Conservation (phyloP, 2,329 filamentous ascomycete species). For the Trichoderma pleuroti region DNA sequence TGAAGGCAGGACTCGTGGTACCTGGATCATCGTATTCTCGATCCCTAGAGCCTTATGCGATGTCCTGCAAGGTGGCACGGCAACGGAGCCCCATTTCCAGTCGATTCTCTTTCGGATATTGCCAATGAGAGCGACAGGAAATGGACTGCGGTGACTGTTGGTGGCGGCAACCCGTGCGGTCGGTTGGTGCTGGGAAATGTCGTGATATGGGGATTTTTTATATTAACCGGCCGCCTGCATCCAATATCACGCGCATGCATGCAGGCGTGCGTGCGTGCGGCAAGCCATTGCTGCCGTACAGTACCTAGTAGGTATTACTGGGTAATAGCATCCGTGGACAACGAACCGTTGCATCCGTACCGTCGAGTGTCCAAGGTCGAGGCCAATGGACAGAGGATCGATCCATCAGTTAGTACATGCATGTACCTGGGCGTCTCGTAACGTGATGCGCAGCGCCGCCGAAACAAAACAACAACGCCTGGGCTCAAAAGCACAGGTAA, state of each 20-base stretch:
- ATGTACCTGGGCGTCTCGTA: not conserved
- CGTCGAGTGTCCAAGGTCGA: not conserved
- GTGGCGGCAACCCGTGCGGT: not conserved
- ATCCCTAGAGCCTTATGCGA: not conserved
- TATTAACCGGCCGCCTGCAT: not conserved
- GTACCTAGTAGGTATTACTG: too few relatives aligned
- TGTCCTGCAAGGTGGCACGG: not conserved
- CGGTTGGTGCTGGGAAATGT: not conserved
- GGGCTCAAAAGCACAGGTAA: not conserved
- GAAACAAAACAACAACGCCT: not conserved
- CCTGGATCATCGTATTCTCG: not conserved
- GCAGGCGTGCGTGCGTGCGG: not conserved
- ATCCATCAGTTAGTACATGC: not conserved
- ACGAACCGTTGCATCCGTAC: not conserved
- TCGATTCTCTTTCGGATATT: slow-evolving; percentile 3
- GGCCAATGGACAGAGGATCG: not conserved
- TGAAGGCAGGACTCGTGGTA: too few relatives aligned
- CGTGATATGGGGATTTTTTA: not conserved
- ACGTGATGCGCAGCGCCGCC: not conserved
- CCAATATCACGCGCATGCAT: not conserved
- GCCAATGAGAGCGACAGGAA: not conserved
- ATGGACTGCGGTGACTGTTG: not conserved
- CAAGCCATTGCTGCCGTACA: not conserved
- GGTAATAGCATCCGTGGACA: not conserved
- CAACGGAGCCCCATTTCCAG: not conserved